phyloP scores from a whole-genome alignment of 441 rosid genomes.

The Melastoma candidum region DNA sequence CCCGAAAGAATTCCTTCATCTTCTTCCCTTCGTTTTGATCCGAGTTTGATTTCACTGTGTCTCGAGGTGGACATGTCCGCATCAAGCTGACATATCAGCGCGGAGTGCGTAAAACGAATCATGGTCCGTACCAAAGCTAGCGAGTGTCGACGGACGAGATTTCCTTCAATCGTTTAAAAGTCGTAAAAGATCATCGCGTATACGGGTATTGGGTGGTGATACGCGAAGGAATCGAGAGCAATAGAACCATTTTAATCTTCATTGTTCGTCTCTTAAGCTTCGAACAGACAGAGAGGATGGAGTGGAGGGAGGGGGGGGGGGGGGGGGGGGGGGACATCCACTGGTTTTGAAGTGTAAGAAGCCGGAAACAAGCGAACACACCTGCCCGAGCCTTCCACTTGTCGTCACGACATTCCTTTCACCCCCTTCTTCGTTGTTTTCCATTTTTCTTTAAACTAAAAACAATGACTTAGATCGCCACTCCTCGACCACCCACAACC shows the following conservation, averaged over 20 bases:
- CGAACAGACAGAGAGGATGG: neutral
- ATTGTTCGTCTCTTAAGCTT: neutral
- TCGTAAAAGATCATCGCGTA: too few relatives aligned
- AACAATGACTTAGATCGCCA: conserved; percentile 32
- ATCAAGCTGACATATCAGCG: too few relatives aligned
- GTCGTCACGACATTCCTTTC: conserved; percentile 28
- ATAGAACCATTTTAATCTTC: neutral
- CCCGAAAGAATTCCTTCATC: too few relatives aligned
- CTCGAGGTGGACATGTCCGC: too few relatives aligned
- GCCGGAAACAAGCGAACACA: neutral
- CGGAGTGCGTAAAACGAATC: too few relatives aligned
- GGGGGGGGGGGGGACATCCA: neutral
- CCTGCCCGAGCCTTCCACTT: conserved; percentile 35
- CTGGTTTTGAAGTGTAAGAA: neutral
- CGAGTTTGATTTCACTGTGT: too few relatives aligned
- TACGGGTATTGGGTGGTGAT: too few relatives aligned
- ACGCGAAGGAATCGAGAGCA: too few relatives aligned
- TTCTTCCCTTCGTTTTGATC: too few relatives aligned
- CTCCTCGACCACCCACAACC: conserved; percentile 28
- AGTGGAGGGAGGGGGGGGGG: neutral
- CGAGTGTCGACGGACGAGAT: too few relatives aligned
- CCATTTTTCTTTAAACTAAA: conserved; percentile 23
- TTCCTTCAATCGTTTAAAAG: too few relatives aligned
- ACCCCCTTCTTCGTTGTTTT: neutral
- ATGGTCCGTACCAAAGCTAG: too few relatives aligned